Conservation (phyloP, 2,329 filamentous ascomycete genomes). For the Cryphonectria naterciae region DNA sequence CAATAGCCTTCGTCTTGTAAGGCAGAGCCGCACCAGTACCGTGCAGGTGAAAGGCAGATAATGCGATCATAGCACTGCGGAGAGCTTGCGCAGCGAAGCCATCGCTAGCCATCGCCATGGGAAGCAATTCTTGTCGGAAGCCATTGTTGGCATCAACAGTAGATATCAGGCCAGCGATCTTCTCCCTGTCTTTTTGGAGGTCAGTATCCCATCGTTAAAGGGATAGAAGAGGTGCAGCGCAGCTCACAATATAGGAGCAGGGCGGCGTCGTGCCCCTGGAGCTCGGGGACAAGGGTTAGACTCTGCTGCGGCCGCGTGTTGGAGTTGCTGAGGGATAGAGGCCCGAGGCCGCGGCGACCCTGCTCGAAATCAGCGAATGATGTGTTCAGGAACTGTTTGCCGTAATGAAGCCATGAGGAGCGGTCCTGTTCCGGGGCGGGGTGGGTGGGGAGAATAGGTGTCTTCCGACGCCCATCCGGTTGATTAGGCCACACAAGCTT, state of each 20-base stretch:
- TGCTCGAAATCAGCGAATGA: slow-evolving; percentile 42
- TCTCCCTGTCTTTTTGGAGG: slow-evolving; percentile 40
- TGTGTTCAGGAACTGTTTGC: slow-evolving; percentile 45
- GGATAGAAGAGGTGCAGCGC: background rate
- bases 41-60: slow-evolving; percentile 48
- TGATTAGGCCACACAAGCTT: slow-evolving; percentile 53
- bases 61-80: slow-evolving; percentile 49
- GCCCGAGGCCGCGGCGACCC: slow-evolving; percentile 35
- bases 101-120: slow-evolving; percentile 46
- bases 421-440: background rate
- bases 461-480: slow-evolving; percentile 47
- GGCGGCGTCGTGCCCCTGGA: slow-evolving; percentile 38
- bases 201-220: background rate
- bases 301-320: slow-evolving; percentile 33
- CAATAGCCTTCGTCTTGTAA: slow-evolving; percentile 48
- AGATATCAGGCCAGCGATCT: slow-evolving; percentile 50
- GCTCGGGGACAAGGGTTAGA: slow-evolving; percentile 36
- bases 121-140: slow-evolving; percentile 49
- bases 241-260: slow-evolving; percentile 39
- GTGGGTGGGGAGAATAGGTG: slow-evolving; percentile 24
- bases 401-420: slow-evolving; percentile 35
- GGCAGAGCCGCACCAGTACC: slow-evolving; percentile 45
- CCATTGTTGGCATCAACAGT: slow-evolving; percentile 52
- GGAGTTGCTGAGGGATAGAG: slow-evolving; percentile 34
- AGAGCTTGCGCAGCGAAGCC: slow-evolving; percentile 44